These are phyloP conservation scores for Herpotrichia juniperi DNA, from an alignment of 2,329 filamentous ascomycete species.

Conservation along the genomic window DNA sequence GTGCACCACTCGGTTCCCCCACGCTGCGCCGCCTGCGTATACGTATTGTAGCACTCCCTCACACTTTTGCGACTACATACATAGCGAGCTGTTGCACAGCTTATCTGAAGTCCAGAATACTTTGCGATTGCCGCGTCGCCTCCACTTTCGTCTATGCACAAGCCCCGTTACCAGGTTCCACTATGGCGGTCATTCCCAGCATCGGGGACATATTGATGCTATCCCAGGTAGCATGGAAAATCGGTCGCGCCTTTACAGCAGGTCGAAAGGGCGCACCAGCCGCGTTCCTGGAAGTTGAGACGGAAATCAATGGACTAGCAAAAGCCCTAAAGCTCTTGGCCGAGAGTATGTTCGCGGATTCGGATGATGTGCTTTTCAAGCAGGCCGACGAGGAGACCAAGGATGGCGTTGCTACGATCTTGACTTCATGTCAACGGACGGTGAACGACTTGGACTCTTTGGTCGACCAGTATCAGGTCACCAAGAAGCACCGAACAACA, in stretches of 20 bases:
- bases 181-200: constrained; percentile 39
- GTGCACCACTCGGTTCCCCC: constrained; percentile 19
- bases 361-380: constrained; percentile 41
- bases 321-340: constrained; percentile 53
- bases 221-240: constrained; percentile 54
- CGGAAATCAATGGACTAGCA: constrained; percentile 49
- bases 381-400: constrained; percentile 43
- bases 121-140: background rate
- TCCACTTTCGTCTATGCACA: constrained; percentile 12
- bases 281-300: constrained; percentile 52
- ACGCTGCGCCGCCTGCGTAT: constrained; percentile 23
- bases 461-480: constrained; percentile 53
- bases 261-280: constrained; percentile 46
- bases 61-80: background rate
- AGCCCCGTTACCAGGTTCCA: constrained; percentile 10
- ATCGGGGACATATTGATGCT: constrained; percentile 54
- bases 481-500: constrained; percentile 48
- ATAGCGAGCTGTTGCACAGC: background rate
- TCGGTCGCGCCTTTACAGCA: constrained; percentile 51
- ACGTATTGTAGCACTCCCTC: constrained; percentile 27
- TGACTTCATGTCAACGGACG: constrained; percentile 47
- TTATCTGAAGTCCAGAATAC: background rate
- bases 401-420: constrained; percentile 46
- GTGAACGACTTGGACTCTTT: constrained; percentile 52
- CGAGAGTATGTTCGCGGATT: constrained; percentile 47